A percentile compares a stretch with the other conserved stretches of the same genome.
Evolutionary conservation across 306 rosid species (phyloP).

Genomic region (Cucurbita ficifolia): DNA sequence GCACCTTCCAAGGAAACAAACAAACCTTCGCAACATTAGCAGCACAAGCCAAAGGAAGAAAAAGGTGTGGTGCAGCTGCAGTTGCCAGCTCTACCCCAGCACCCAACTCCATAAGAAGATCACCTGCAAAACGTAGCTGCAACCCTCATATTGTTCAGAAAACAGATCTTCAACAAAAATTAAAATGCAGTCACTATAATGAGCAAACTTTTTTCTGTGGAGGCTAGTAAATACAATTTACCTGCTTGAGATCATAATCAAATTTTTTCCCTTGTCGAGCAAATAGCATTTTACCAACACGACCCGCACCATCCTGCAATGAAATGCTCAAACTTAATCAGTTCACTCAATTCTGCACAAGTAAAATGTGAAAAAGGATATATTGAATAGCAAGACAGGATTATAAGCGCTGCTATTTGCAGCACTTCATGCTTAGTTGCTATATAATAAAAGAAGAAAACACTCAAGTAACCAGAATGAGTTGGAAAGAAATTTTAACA

Average conservation of each 20-base stretch:
- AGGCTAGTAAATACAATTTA: constrained; percentile 9
- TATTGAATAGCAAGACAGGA: neutral
- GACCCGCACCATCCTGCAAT: constrained; percentile 93
- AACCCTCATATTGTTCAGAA: constrained; percentile 12
- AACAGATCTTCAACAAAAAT: neutral
- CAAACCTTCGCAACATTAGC: constrained; percentile 88
- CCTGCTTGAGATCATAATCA: constrained; percentile 95
- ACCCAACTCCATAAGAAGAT: constrained; percentile 95
- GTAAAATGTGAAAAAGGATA: neutral
- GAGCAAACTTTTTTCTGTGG: neutral
- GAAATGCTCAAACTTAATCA: neutral
- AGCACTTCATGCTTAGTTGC: neutral
- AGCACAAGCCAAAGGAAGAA: constrained; percentile 98
- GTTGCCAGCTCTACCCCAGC: constrained; percentile 92
- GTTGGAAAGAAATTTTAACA: neutral
- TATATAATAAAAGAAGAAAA: neutral
- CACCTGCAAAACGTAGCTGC: constrained; percentile 84
- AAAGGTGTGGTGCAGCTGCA: constrained; percentile 77
- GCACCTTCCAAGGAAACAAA: neutral
- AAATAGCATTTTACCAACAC: constrained; percentile 94
- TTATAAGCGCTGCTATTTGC: neutral
- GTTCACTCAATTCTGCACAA: neutral
- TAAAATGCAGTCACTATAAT: neutral
- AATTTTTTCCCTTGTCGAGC: constrained; percentile 95
- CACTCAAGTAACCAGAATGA: neutral